Percentiles rank a stretch among this genome's conserved stretches.
Conservation (phyloP, 441 rosid genomes). For the Populus hybrid region DNA sequence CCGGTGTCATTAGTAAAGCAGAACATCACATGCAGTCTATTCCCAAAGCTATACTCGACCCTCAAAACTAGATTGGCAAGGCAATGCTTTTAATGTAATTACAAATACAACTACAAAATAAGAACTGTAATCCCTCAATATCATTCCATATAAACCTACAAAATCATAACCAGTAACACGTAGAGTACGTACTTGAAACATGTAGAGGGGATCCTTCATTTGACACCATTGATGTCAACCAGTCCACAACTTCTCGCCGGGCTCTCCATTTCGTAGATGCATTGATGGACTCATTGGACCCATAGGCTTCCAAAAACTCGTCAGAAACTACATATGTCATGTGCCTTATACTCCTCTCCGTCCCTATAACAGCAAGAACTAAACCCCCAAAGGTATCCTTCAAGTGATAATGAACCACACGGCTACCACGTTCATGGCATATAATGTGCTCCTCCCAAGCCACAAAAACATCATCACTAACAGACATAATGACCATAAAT, state of each 20-base stretch:
- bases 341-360: slow-evolving; percentile 97
- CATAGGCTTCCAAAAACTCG: slow-evolving; percentile 75
- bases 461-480: slow-evolving; percentile 53
- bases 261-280: slow-evolving; percentile 94
- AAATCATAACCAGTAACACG: not conserved
- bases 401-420: slow-evolving; percentile 87
- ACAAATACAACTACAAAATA: not conserved
- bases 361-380: slow-evolving; percentile 79
- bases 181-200: not conserved
- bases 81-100: not conserved
- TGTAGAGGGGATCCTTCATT: slow-evolving; percentile 57
- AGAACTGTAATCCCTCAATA: not conserved
- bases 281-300: slow-evolving; percentile 65
- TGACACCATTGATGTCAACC: slow-evolving; percentile 97
- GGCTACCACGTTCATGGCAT: slow-evolving; percentile 91
- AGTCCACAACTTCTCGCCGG: slow-evolving; percentile 95
- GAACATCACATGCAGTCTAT: not conserved
- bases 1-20: not conserved
- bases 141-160: not conserved
- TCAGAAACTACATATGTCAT: slow-evolving; percentile 96
- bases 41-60: not conserved
- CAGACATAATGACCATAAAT: slow-evolving; percentile 45
- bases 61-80: not conserved
- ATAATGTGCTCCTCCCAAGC: slow-evolving; percentile 96
- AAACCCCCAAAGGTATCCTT: slow-evolving; percentile 82